These are phyloP conservation scores for Entomortierella chlamydospora DNA, from an alignment of 192 early-diverging fungal genomes.

Conservation along the genomic window DNA sequence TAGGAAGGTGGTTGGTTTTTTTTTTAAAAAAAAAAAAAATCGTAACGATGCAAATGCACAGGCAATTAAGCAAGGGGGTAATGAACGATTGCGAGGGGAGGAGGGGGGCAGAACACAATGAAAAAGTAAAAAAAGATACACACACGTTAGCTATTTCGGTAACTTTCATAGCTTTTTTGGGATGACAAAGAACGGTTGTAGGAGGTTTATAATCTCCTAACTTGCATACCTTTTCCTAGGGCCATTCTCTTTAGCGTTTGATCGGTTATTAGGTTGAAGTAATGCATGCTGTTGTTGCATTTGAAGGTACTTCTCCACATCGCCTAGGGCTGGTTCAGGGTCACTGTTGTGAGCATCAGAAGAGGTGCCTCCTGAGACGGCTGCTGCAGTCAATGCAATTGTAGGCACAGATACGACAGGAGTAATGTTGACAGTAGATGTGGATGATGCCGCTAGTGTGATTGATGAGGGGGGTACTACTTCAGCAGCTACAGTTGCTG, in stretches of 20 bases:
- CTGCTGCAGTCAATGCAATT: slow-evolving; percentile 1
- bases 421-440: neutral
- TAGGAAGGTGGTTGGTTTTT: too few species aligned
- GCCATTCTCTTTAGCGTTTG: neutral
- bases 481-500: neutral
- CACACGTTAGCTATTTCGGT: neutral
- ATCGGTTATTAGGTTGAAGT: slow-evolving; percentile 10
- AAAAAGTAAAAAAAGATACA: neutral
- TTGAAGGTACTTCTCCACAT: slow-evolving; percentile 19
- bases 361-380: neutral
- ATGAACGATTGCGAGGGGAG: neutral
- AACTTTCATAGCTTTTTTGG: too few species aligned
- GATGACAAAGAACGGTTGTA: neutral
- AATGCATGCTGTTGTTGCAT: slow-evolving; percentile 11
- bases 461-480: neutral
- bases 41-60: too few species aligned
- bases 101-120: neutral
- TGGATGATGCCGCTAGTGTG: neutral
- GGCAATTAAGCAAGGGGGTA: neutral
- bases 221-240: neutral
- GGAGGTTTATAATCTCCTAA: too few species aligned
- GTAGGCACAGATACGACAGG: neutral
- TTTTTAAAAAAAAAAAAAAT: too few species aligned
- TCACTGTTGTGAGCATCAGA: slow-evolving; percentile 33
- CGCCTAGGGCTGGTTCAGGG: slow-evolving; percentile 22